These are phyloP conservation scores for Pyricularia pennisetigena DNA, from an alignment of 2,329 filamentous ascomycete genomes.

Conservation along the genomic window DNA sequence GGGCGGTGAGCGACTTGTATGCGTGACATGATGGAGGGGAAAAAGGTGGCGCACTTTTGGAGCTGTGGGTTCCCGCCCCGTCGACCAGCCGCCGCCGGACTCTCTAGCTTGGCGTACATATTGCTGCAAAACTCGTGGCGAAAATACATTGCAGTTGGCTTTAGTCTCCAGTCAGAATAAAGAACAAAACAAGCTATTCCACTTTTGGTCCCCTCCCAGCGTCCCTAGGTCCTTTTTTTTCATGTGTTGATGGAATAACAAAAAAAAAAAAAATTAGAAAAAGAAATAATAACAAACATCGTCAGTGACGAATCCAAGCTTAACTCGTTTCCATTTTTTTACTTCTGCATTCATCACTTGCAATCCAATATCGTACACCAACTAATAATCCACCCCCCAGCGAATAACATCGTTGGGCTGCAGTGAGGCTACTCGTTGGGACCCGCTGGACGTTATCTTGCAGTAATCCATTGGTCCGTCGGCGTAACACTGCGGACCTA, in stretches of 20 bases:
- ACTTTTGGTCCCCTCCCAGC: neutral
- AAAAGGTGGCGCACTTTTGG: neutral
- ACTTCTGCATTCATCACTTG: neutral
- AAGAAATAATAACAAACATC: neutral
- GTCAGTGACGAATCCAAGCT: neutral
- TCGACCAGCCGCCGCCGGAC: neutral
- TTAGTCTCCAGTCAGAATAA: neutral
- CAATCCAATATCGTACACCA: neutral
- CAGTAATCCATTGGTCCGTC: neutral
- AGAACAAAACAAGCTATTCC: neutral
- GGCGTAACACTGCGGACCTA: neutral
- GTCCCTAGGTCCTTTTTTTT: neutral
- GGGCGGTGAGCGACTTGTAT: slow-evolving; percentile 1
- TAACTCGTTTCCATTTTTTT: neutral
- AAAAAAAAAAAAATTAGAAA: neutral
- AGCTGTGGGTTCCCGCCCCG: neutral
- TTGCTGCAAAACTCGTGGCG: neutral
- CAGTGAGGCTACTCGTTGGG: neutral
- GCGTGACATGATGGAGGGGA: neutral
- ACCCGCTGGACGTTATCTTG: neutral
- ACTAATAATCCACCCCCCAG: neutral
- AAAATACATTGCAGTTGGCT: neutral
- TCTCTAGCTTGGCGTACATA: slow-evolving; percentile 1
- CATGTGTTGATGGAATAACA: too few species aligned
- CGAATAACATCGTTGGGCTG: neutral